A percentile compares a stretch with the other conserved stretches of the same genome.
phyloP scores from a whole-genome alignment of 805 yeast genomes.

The Schwanniomyces vanrijiae region DNA sequence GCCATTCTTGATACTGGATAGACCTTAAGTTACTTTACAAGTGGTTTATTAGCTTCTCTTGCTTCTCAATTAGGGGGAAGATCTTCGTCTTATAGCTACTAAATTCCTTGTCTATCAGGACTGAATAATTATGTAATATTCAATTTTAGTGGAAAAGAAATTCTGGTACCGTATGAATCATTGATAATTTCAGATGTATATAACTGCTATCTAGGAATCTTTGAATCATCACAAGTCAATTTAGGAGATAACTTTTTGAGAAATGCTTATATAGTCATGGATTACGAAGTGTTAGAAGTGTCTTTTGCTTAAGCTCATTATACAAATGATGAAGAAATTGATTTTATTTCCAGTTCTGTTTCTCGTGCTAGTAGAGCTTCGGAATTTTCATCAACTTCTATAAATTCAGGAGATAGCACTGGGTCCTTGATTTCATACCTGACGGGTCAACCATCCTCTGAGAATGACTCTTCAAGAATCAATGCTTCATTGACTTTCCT shows the following conservation, averaged over 20 bases:
- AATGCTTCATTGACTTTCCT: too few species aligned
- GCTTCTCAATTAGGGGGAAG: conserved; percentile 41
- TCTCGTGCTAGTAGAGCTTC: conserved; percentile 55
- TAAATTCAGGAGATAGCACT: conserved; percentile 1
- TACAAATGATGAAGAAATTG: conserved; percentile 40
- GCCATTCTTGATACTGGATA: conserved; percentile 38
- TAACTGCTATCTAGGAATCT: conserved; percentile 27
- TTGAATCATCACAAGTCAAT: conserved; percentile 24
- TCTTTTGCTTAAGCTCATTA: conserved; percentile 46
- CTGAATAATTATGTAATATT: conserved; percentile 35
- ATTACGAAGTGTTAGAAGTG: conserved; percentile 55
- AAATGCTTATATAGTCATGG: conserved; percentile 63
- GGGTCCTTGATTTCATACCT: too few species aligned
- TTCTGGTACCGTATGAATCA: conserved; percentile 49
- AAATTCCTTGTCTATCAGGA: conserved; percentile 40
- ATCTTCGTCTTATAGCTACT: conserved; percentile 41
- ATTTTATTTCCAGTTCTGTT: conserved; percentile 42
- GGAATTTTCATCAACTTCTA: conserved; percentile 40
- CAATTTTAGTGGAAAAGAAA: conserved; percentile 58
- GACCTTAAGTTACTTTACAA: conserved; percentile 45
- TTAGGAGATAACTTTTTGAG: conserved; percentile 70
- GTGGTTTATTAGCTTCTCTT: conserved; percentile 27
- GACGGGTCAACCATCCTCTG: too few species aligned
- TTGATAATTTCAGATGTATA: conserved; percentile 14
- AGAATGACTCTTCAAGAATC: too few species aligned